These are phyloP conservation scores for Aphanocladium album DNA, from an alignment of 2,329 filamentous ascomycete species.

Conservation along the genomic window DNA sequence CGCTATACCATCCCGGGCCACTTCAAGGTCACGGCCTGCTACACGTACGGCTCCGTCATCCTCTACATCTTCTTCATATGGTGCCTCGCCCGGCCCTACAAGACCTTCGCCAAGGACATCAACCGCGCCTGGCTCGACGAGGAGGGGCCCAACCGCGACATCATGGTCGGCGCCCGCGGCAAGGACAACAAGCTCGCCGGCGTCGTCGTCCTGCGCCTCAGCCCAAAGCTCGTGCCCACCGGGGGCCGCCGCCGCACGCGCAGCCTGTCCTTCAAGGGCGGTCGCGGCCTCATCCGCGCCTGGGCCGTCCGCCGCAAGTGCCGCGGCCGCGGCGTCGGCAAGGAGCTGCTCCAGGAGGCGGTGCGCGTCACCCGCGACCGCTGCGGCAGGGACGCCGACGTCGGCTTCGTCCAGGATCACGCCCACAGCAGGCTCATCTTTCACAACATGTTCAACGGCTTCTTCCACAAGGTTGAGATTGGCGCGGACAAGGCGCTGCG, in stretches of 20 bases:
- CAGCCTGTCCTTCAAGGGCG: constrained; percentile 40
- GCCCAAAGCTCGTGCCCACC: constrained; percentile 32
- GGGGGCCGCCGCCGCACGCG: constrained; percentile 27
- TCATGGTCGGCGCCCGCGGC: constrained; percentile 61
- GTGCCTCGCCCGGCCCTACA: constrained; percentile 31
- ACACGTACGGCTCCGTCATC: constrained; percentile 10
- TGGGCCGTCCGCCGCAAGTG: constrained; percentile 74
- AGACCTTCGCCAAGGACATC: constrained; percentile 19
- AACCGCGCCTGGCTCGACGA: constrained; percentile 14
- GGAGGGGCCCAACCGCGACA: constrained; percentile 37
- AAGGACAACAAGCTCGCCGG: constrained; percentile 63
- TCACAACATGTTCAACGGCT: constrained; percentile 56
- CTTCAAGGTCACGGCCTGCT: constrained; percentile 11
- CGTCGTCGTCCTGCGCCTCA: constrained; percentile 62
- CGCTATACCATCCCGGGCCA: constrained; percentile 9
- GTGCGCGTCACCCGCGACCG: constrained; percentile 62
- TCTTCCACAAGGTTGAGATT: constrained; percentile 55
- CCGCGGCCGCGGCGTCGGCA: constrained; percentile 66
- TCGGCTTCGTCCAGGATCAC: constrained; percentile 72
- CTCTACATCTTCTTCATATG: constrained; percentile 13
- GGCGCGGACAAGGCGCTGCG: constrained; percentile 51
- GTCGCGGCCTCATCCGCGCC: constrained; percentile 67
- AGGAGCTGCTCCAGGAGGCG: constrained; percentile 66
- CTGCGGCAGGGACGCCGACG: constrained; percentile 60
- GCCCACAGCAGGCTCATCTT: constrained; percentile 66